These are phyloP conservation scores for Trypethelium eluteriae DNA, from an alignment of 495 filamentous ascomycete genomes.

Conservation along the genomic window DNA sequence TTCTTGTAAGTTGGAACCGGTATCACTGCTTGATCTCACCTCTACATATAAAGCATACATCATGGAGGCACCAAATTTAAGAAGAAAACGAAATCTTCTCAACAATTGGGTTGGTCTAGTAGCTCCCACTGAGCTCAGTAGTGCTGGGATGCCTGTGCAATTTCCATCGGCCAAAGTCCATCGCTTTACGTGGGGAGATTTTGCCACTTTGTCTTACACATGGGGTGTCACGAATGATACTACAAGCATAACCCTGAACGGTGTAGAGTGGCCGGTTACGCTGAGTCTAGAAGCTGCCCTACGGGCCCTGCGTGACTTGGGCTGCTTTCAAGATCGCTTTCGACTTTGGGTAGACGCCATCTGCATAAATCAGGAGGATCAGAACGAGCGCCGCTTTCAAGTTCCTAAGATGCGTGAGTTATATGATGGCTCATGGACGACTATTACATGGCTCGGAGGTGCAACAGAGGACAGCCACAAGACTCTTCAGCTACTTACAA, in stretches of 20 bases:
- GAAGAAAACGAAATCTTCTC: neutral
- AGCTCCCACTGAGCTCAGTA: neutral
- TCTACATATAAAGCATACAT: neutral
- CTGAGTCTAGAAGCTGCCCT: constrained; percentile 4
- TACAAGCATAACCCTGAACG: neutral
- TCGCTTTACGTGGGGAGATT: constrained; percentile 2
- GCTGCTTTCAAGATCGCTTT: neutral
- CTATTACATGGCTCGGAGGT: neutral
- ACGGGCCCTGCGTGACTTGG: neutral
- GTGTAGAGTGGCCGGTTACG: neutral
- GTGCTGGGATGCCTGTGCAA: neutral
- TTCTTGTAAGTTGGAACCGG: neutral
- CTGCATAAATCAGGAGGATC: constrained; percentile 1
- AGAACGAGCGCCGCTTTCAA: neutral
- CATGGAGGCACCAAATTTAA: neutral
- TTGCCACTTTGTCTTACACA: neutral
- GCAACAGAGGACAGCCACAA: neutral
- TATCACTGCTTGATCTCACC: neutral
- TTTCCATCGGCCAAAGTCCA: neutral
- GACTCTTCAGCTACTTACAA: neutral
- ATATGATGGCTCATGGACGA: neutral
- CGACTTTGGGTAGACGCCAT: constrained; percentile 10
- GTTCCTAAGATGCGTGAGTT: neutral
- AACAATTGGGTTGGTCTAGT: neutral
- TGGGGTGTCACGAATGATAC: neutral